Percentiles rank a stretch among this genome's conserved stretches.
phyloP scores from a whole-genome alignment of 1,284 basidiomycete species.

The Kwoniella shivajii region DNA sequence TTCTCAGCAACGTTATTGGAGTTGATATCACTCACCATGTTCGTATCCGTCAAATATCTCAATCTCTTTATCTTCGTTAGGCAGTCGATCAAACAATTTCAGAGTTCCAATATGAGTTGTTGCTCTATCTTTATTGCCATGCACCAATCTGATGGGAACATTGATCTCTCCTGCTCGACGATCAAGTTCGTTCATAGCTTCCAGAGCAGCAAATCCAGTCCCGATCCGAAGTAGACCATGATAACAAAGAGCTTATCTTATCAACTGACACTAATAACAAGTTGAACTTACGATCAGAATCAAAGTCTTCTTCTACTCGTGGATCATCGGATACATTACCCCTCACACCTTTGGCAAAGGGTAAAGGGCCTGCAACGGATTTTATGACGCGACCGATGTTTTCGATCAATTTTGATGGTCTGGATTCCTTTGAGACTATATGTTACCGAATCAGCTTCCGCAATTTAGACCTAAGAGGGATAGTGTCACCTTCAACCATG shows the following conservation, averaged over 20 bases:
- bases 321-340: slow-evolving; percentile 60
- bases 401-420: slow-evolving; percentile 53
- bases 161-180: slow-evolving; percentile 46
- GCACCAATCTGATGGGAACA: slow-evolving; percentile 55
- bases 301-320: slow-evolving; percentile 55
- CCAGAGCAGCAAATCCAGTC: slow-evolving; percentile 57
- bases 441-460: too few species aligned
- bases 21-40: slow-evolving; percentile 48
- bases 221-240: slow-evolving; percentile 57
- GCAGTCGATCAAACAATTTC: slow-evolving; percentile 53
- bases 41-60: slow-evolving; percentile 59
- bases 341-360: slow-evolving; percentile 54
- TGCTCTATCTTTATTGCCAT: slow-evolving; percentile 57
- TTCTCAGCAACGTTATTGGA: neutral
- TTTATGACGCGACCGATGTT: slow-evolving; percentile 49
- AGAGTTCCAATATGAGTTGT: slow-evolving; percentile 55
- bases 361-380: slow-evolving; percentile 55
- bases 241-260: slow-evolving; percentile 53
- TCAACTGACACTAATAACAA: slow-evolving; percentile 4
- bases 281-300: slow-evolving; percentile 49
- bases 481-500: slow-evolving; percentile 57
- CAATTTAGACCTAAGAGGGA: too few species aligned
- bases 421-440: slow-evolving; percentile 52
- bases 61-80: slow-evolving; percentile 53
- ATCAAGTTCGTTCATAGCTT: slow-evolving; percentile 55